Percentiles rank a stretch among this genome's conserved stretches.
These are phyloP conservation scores for Magnusiomyces clavatus DNA, from an alignment of 1,139 yeast species.

Conservation along the genomic window DNA sequence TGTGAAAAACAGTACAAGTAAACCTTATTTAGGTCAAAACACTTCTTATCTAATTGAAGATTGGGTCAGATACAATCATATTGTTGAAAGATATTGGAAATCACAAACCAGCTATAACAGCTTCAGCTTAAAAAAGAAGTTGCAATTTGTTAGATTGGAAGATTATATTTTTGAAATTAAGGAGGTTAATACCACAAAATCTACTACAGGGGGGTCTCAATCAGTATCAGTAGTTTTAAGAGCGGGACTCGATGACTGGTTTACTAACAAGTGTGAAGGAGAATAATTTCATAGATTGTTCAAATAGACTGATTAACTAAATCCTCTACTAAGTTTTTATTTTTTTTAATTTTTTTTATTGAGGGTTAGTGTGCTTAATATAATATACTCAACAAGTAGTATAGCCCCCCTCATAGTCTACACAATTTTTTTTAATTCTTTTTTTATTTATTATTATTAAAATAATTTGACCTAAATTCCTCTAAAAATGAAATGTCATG, in stretches of 20 bases:
- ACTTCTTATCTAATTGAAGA: constrained; percentile 18
- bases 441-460: no score
- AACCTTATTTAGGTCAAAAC: constrained; percentile 20
- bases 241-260: constrained; percentile 2
- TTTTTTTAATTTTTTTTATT: no score
- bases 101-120: constrained; percentile 7
- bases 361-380: no score
- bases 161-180: constrained; percentile 18
- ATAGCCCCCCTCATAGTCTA: no score
- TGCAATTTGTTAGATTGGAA: constrained; percentile 20
- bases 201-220: neutral
- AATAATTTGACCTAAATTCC: no score
- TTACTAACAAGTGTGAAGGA: constrained; percentile 4
- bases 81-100: constrained; percentile 13
- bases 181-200: constrained; percentile 15
- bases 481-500: no score
- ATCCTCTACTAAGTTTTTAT: no score
- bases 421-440: no score
- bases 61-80: constrained; percentile 16
- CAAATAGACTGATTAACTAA: no score
- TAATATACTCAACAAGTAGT: no score
- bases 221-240: neutral
- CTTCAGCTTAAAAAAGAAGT: neutral
- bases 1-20: constrained; percentile 13
- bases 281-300: neutral